Evolutionary conservation across 2,329 filamentous ascomycete genomes (phyloP).

Genomic region (Cladosporium austrohemisphaericum): DNA sequence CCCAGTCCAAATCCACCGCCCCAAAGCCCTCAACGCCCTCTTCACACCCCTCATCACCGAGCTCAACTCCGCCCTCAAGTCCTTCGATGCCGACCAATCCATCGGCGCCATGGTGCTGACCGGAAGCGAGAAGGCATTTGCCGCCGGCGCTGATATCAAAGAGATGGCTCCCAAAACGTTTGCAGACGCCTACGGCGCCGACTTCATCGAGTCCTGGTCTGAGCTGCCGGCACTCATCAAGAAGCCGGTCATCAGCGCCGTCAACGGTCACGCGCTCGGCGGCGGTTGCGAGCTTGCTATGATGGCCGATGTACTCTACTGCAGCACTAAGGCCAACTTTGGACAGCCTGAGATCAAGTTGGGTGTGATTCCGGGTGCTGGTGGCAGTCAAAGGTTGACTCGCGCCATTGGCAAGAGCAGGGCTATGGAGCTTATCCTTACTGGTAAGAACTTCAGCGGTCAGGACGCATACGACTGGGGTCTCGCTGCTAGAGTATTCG

Average conservation of each 20-base stretch:
- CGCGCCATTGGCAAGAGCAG: slow-evolving; percentile 64
- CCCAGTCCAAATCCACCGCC: slow-evolving; percentile 87
- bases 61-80: slow-evolving; percentile 72
- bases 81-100: slow-evolving; percentile 65
- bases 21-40: slow-evolving; percentile 92
- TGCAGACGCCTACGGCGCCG: slow-evolving; percentile 75
- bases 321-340: slow-evolving; percentile 79
- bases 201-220: slow-evolving; percentile 96
- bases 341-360: slow-evolving; percentile 97
- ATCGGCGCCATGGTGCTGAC: slow-evolving; percentile 80
- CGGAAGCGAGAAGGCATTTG: slow-evolving; percentile 85
- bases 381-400: slow-evolving; percentile 84
- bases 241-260: slow-evolving; percentile 90
- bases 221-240: slow-evolving; percentile 77
- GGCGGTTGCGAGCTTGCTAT: slow-evolving; percentile 95
- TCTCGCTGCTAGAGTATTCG: slow-evolving; percentile 77
- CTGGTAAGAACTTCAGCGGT: slow-evolving; percentile 78
- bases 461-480: slow-evolving; percentile 87
- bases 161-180: slow-evolving; percentile 96
- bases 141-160: slow-evolving; percentile 96
- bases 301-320: slow-evolving; percentile 96
- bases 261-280: slow-evolving; percentile 90
- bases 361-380: slow-evolving; percentile 85
- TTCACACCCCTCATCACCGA: slow-evolving; percentile 86
- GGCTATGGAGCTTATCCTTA: slow-evolving; percentile 89